Conservation (phyloP, 1,284 basidiomycete genomes). For the Austroboletus niveus region DNA sequence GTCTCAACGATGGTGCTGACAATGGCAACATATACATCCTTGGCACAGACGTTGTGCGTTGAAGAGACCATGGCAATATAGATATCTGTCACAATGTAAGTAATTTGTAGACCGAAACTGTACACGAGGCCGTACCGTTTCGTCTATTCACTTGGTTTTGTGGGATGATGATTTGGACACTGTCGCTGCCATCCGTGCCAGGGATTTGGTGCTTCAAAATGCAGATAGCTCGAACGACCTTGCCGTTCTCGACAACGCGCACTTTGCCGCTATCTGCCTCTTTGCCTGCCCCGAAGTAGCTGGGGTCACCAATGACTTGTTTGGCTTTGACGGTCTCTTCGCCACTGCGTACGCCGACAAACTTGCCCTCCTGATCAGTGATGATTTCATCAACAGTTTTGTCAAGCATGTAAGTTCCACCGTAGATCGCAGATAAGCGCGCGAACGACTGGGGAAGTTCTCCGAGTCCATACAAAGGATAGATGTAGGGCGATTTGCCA, state of each 20-base stretch:
- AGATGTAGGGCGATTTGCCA: conserved; percentile 99
- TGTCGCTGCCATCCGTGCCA: conserved; percentile 94
- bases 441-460: conserved; percentile 99
- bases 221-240: conserved; percentile 97
- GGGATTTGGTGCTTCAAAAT: conserved; percentile 98
- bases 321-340: conserved; percentile 96
- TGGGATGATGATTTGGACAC: conserved; percentile 96
- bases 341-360: conserved; percentile 89
- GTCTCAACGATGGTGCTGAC: conserved; percentile 99
- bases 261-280: conserved; percentile 70
- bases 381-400: conserved; percentile 93
- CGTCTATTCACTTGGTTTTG: conserved; percentile 96
- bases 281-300: conserved; percentile 87
- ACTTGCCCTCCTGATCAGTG: conserved; percentile 83
- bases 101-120: conserved; percentile 3
- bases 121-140: conserved; percentile 65
- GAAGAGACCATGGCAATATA: conserved; percentile 98
- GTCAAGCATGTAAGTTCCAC: conserved; percentile 99
- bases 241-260: conserved; percentile 88
- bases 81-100: conserved; percentile 67
- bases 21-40: conserved; percentile 94
- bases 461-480: conserved; percentile 97
- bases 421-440: conserved; percentile 97
- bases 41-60: conserved; percentile 96
- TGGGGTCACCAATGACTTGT: conserved; percentile 97